Evolutionary conservation across 208 protist genomes (phyloP).

Genomic region (Wallacemonas sp.): DNA sequence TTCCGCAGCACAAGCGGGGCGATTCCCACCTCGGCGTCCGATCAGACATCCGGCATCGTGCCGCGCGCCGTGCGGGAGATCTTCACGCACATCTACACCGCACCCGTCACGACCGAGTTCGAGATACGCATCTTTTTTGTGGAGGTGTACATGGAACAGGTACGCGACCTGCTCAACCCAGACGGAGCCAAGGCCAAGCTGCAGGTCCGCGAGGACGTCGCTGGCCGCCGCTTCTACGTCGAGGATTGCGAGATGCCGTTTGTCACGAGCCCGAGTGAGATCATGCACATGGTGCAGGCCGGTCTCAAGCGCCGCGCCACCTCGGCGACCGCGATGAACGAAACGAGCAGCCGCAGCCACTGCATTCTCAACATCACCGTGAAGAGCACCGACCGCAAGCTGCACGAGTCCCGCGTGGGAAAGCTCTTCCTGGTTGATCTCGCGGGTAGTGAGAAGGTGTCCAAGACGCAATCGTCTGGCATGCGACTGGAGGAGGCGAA

Average conservation of each 20-base stretch:
- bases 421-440: conserved; percentile 92
- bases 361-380: conserved; percentile 84
- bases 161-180: conserved; percentile 92
- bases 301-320: conserved; percentile 78
- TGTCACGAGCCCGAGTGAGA: conserved; percentile 78
- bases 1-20: background rate
- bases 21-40: background rate
- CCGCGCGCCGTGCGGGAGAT: conserved; percentile 92
- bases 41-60: conserved; percentile 80
- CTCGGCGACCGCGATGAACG: conserved; percentile 88
- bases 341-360: conserved; percentile 85
- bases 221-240: conserved; percentile 80
- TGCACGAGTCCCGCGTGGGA: conserved; percentile 70
- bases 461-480: conserved; percentile 79
- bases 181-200: conserved; percentile 19
- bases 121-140: conserved; percentile 94
- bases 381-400: conserved; percentile 50
- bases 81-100: conserved; percentile 82
- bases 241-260: conserved; percentile 88
- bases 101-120: conserved; percentile 84
- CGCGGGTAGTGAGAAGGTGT: conserved; percentile 89
- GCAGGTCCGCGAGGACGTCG: conserved; percentile 76
- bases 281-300: conserved; percentile 76
- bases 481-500: conserved; percentile 92
- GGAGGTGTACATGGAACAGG: conserved; percentile 98